Evolutionary conservation across 2,329 filamentous ascomycete genomes (phyloP).

Genomic region (Rhinocladiella similis): DNA sequence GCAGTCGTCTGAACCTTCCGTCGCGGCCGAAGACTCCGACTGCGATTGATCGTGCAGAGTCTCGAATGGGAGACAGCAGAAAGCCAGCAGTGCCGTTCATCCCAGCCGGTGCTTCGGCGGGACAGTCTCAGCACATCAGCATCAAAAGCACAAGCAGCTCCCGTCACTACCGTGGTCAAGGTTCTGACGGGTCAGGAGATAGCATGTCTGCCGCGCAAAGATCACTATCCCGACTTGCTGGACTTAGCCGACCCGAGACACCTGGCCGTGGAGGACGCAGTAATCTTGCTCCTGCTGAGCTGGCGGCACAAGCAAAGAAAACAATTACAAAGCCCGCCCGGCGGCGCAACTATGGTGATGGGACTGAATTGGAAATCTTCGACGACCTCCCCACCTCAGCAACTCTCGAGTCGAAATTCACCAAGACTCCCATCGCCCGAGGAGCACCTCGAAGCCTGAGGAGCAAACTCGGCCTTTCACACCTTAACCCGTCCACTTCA

Average conservation of each 20-base stretch:
- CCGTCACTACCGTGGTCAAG: conserved; percentile 74
- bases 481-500: conserved; percentile 31
- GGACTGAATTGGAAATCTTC: conserved; percentile 87
- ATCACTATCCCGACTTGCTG: conserved; percentile 42
- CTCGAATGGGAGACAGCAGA: conserved; percentile 44
- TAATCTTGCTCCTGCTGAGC: conserved; percentile 51
- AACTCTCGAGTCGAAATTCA: conserved; percentile 75
- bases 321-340: conserved; percentile 72
- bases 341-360: conserved; percentile 80
- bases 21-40: conserved; percentile 67
- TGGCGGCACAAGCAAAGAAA: conserved; percentile 61
- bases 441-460: conserved; percentile 65
- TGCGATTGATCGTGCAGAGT: conserved; percentile 58
- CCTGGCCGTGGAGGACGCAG: conserved; percentile 44
- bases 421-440: conserved; percentile 73
- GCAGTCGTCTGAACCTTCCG: conserved; percentile 34
- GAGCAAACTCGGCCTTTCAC: conserved; percentile 49
- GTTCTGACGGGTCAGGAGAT: conserved; percentile 69
- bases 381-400: conserved; percentile 91
- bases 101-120: conserved; percentile 70
- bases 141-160: conserved; percentile 65
- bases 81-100: conserved; percentile 73
- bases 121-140: conserved; percentile 75
- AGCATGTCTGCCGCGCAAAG: conserved; percentile 43
- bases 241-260: conserved; percentile 48